phyloP scores from a whole-genome alignment of 495 filamentous ascomycete genomes.

The Viridothelium virens region DNA sequence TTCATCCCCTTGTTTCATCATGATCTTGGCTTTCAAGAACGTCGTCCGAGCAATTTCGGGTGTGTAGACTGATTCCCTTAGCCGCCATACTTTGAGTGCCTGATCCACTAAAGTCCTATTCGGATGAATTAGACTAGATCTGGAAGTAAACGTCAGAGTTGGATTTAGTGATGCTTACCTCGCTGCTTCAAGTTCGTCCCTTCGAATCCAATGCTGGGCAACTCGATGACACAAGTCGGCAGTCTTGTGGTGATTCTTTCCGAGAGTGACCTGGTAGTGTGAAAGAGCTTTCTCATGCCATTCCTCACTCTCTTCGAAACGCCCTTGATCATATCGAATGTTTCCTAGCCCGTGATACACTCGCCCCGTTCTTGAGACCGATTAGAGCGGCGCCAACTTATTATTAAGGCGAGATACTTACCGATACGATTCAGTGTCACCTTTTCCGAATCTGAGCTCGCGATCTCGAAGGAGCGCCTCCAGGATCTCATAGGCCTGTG shows the following conservation, averaged over 20 bases:
- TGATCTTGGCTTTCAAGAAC: not conserved
- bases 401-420: not conserved
- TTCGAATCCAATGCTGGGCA: not conserved
- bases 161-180: not conserved
- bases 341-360: not conserved
- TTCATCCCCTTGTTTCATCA: not conserved
- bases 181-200: not conserved
- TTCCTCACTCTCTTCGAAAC: not conserved
- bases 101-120: not conserved
- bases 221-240: not conserved
- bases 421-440: not conserved
- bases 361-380: not conserved
- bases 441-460: not conserved
- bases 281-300: not conserved
- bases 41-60: not conserved
- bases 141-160: not conserved
- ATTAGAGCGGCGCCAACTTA: not conserved
- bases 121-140: not conserved
- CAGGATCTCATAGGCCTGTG: not conserved
- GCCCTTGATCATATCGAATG: not conserved
- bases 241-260: not conserved
- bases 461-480: not conserved
- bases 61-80: not conserved
- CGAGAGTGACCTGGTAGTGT: not conserved
- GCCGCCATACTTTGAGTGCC: not conserved